Evolutionary conservation across 768 basidiomycete species (phyloP).

Genomic region (Symmetrospora coprosmae): DNA sequence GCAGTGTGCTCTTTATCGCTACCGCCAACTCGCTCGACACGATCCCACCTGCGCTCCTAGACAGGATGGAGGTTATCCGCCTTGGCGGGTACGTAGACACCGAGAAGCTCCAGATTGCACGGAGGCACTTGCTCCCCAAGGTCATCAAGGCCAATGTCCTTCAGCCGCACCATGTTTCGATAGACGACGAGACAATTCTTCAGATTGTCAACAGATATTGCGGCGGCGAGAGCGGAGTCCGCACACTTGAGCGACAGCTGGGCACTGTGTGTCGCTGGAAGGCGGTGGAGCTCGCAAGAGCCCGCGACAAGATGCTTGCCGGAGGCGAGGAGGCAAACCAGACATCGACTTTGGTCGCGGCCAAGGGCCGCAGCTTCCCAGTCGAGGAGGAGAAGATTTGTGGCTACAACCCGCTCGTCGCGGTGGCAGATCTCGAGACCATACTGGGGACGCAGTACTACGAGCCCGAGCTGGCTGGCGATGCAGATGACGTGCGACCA

Average conservation of each 20-base stretch:
- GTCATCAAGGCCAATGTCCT: slow-evolving; percentile 69
- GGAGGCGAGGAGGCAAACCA: no score
- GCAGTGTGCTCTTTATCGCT: slow-evolving; percentile 62
- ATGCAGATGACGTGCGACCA: neutral
- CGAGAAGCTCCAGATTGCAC: slow-evolving; percentile 81
- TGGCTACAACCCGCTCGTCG: neutral
- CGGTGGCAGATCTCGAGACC: slow-evolving; percentile 5
- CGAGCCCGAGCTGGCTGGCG: neutral
- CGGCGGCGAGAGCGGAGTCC: slow-evolving; percentile 85
- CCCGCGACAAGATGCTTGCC: neutral
- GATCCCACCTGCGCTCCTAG: slow-evolving; percentile 70
- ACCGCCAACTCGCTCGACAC: slow-evolving; percentile 82
- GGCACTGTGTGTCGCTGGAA: slow-evolving; percentile 79
- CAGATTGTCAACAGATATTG: slow-evolving; percentile 57
- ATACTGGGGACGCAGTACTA: neutral
- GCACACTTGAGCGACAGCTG: slow-evolving; percentile 70
- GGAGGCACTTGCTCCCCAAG: slow-evolving; percentile 74
- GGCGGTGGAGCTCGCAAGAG: slow-evolving; percentile 55
- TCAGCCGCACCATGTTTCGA: slow-evolving; percentile 46
- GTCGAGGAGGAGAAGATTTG: neutral
- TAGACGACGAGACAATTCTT: slow-evolving; percentile 51
- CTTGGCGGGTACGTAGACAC: slow-evolving; percentile 52
- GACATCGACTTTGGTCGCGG: no score
- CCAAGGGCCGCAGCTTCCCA: neutral
- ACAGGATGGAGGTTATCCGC: slow-evolving; percentile 77